Evolutionary conservation across 345 rosid genomes (phyloP).

Genomic region (Arabis hirsuta): DNA sequence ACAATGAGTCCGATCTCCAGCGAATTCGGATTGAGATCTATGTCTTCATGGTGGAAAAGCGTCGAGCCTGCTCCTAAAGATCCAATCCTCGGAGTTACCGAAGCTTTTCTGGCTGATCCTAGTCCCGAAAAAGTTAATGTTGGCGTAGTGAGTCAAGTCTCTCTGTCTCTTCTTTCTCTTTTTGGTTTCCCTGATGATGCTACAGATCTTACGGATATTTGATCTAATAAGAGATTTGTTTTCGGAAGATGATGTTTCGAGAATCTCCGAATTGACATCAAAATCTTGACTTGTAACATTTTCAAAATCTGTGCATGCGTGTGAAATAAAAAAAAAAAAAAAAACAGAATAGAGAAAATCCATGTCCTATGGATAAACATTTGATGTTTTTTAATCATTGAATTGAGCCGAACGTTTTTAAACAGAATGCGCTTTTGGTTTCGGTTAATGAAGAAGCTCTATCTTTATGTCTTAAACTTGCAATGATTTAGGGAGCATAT

Average conservation of each 20-base stretch:
- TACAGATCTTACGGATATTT: background rate
- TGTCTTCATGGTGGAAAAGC: constrained; percentile 90
- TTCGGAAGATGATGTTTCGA: background rate
- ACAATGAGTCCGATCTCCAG: constrained; percentile 41
- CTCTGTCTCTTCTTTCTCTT: background rate
- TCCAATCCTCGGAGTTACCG: constrained; percentile 97
- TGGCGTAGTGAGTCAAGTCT: constrained; percentile 72
- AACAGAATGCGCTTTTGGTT: too few relatives aligned
- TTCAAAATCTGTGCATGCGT: background rate
- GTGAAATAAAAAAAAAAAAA: too few relatives aligned
- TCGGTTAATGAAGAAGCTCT: too few relatives aligned
- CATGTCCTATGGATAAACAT: too few relatives aligned
- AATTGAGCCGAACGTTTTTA: too few relatives aligned
- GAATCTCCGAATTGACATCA: background rate
- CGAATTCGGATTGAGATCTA: constrained; percentile 54
- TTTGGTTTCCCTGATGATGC: constrained; percentile 1
- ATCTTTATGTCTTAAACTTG: background rate
- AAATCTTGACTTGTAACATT: background rate
- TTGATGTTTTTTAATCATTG: too few relatives aligned
- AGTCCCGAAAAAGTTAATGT: constrained; percentile 86
- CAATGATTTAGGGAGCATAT: constrained; percentile 70
- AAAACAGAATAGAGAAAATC: too few relatives aligned
- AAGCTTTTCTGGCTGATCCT: constrained; percentile 92
- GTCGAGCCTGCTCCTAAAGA: constrained; percentile 93
- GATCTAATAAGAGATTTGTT: background rate